Evolutionary conservation across 495 filamentous ascomycete genomes (phyloP), one percentile per base, ranked within the genome.

Genomic region (Oidiodendron maius): DNA sequence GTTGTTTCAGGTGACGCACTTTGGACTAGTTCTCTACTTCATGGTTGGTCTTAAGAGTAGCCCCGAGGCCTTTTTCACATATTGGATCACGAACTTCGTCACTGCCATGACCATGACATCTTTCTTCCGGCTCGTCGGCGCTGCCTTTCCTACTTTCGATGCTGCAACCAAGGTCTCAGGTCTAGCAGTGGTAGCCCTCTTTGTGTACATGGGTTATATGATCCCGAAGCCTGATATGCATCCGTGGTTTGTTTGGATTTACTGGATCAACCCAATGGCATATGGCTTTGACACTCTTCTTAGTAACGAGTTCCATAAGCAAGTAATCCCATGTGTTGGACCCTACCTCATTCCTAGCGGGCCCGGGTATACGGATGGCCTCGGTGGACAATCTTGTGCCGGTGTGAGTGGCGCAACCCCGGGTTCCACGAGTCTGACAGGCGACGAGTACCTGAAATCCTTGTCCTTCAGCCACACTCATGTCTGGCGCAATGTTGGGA

Each of bases 401-500:
- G 43, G 43, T 20, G 43, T 46, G 26, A 18, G 43, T 3, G 43
- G 43, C 26, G 43, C 43, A 30, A 3, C 12, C 12, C 4, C 25
- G 17, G 34, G 28, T 10, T 5, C 9, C 1, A 40, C 56, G 0
- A 18, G 45, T 13, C 74, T 85, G 16, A 44, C 25, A 30, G 43
- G 43, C 22, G 26, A 6, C 4, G 16, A 46, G 5, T 52, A 52
- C 22, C 13, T 52, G 10, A 22, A 15, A 5, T 15, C 71, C 39
- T 84, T 72, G 60, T 61, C 65, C 10, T 85, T 84, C 51, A 68
- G 66, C 20, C 58, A 70, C 40, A 63, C 59, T 20, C 78, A 86
- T 55, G 70, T 83, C 24, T 86, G 82, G 82, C 64, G 82, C 15
- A 84, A 85, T 51, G 53, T 84, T 52, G 82, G 81, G 22, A 76